Evolutionary conservation across 1,139 yeast genomes (phyloP), one percentile per base, ranked within the genome.

Genomic region (Scheffersomyces quercinus): DNA sequence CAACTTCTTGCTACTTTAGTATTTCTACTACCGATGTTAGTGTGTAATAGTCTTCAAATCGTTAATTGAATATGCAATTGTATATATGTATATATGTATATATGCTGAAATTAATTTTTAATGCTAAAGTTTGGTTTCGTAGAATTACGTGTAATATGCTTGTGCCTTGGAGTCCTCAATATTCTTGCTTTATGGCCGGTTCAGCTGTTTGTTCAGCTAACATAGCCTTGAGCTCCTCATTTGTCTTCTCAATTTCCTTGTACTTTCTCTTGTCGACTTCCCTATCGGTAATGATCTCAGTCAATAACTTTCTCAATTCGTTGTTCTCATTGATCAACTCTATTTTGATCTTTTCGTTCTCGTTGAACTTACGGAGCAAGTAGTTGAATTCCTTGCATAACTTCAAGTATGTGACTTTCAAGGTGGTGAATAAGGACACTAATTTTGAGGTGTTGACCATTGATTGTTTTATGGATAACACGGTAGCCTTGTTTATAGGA

Each of bases 341-440:
- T 43, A 68, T 56, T 46, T 67, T 67, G 40, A 65, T 54, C 41
- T 56, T 52, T 51, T 68, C 73, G 46, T 67, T 68, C 41, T 67
- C 70, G 44, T 67, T 67, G 53, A 68, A 68, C 49, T 65, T 66
- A 37, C 57, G 54, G 43, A 68, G 55, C 32, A 68, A 52, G 46
- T 63, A 67, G 47, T 68, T 68, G 56, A 67, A 67, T 43, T 68
- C 73, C 42, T 65, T 67, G 47, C 73, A 68, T 41, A 68, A 56
- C 48, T 68, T 67, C 46, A 68, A 51, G 48, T 68, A 68, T 8
- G 73, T 67, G 3, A 64, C 57, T 41, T 65, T 65, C 40, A 68
- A 58, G 2, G 69, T 60, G 3, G 68, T 60, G 53, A 64, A 67
- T 6, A 68, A 59, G 2, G 67, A 59, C 16, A 62, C 55, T 33